These are phyloP conservation scores for Protomyces inouyei DNA, from an alignment of 1,139 yeast species.

Conservation along the genomic window DNA sequence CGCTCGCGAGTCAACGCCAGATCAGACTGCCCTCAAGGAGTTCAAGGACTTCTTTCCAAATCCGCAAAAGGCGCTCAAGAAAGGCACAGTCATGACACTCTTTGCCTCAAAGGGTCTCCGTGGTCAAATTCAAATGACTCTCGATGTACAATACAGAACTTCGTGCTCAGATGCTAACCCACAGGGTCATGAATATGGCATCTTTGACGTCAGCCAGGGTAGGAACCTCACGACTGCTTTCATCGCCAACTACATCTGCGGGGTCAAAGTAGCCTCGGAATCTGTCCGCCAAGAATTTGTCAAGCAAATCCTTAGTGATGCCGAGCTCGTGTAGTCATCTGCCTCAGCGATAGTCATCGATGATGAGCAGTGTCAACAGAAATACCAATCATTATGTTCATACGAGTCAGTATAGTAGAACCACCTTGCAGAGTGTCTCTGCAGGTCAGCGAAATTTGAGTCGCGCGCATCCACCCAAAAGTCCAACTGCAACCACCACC, in stretches of 20 bases:
- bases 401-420: no score
- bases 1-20: conserved; percentile 34
- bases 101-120: conserved; percentile 7
- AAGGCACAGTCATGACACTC: conserved; percentile 9
- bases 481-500: no score
- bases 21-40: conserved; percentile 2
- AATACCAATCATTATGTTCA: no score
- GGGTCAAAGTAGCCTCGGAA: conserved; percentile 17
- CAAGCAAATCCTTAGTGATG: neutral
- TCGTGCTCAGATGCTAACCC: neutral
- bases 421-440: no score
- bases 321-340: neutral
- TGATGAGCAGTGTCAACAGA: no score
- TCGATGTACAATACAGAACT: neutral
- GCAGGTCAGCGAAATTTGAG: no score
- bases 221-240: neutral
- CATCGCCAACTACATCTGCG: conserved; percentile 12
- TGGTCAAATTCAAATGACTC: neutral
- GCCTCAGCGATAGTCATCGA: no score
- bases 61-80: conserved; percentile 10
- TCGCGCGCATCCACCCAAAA: no score
- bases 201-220: neutral
- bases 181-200: conserved; percentile 21
- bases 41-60: conserved; percentile 25
- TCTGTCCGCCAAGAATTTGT: conserved; percentile 11